A percentile compares a stretch with the other conserved stretches of the same genome.
Evolutionary conservation across 495 filamentous ascomycete genomes (phyloP).

Genomic region (Viridothelium virens): DNA sequence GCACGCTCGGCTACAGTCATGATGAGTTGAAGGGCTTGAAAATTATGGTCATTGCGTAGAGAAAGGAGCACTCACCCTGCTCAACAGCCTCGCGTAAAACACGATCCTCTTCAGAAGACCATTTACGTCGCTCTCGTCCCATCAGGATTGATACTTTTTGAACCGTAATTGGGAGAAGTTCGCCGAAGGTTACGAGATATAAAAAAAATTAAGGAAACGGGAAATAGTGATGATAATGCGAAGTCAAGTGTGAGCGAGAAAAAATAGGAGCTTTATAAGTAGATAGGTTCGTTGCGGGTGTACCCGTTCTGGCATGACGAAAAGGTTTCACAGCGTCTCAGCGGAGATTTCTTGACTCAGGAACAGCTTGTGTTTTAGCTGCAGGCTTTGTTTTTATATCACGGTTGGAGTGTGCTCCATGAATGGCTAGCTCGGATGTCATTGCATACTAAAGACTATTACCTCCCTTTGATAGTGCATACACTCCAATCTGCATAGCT

Average conservation of each 20-base stretch:
- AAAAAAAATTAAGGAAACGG: neutral
- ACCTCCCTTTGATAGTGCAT: neutral
- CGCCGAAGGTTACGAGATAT: neutral
- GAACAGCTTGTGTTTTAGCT: neutral
- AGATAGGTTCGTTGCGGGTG: neutral
- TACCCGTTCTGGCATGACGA: conserved; percentile 11
- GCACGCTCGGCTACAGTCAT: neutral
- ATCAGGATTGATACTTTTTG: neutral
- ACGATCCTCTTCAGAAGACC: neutral
- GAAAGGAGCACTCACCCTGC: neutral
- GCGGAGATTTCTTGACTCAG: conserved; percentile 1
- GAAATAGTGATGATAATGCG: neutral
- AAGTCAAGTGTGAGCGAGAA: neutral
- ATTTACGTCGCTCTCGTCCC: conserved; percentile 6
- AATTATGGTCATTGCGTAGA: neutral
- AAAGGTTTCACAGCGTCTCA: neutral
- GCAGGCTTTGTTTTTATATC: neutral
- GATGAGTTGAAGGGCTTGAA: neutral
- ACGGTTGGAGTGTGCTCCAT: neutral
- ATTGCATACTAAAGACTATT: neutral
- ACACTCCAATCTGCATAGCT: neutral
- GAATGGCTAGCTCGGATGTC: neutral
- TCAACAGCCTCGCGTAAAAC: conserved; percentile 8
- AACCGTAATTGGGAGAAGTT: neutral
- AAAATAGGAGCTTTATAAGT: neutral